Evolutionary conservation across 2,329 filamentous ascomycete species (phyloP), one percentile per base, ranked within the genome.

Genomic region (Thelonectria olida): DNA sequence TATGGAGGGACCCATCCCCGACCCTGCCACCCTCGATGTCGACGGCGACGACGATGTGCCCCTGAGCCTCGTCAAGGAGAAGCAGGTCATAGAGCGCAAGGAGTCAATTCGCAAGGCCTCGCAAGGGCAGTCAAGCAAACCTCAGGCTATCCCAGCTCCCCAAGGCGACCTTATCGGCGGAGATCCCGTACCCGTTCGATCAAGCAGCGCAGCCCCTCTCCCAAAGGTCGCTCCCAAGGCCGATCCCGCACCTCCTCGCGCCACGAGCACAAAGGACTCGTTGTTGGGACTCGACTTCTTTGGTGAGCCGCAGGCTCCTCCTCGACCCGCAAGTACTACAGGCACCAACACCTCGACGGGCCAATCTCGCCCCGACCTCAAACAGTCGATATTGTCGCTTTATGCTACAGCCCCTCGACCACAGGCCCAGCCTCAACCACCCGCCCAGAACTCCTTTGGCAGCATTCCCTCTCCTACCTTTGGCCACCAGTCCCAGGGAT

Each of bases 1-100:
- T n/a, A 98, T 98, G 94, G 96, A 99, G 63, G 96, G 96, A 2
- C 89, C 89, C 5, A 95, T 96, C 75, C 96, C 96, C 5, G 93
- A 98, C 75, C 96, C 96, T n/a, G 85, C 92, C 3, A 92, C 91
- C 2, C 80, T 99, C 52, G 93, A 96, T 75, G 88, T 82, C 13
- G 92, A 93, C 15, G 93, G 89, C 54, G 95, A 97, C 72, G 93
- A 97, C 69, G 93, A 98, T 76, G 88, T 90, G 15, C 84, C 84
- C 5, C 74, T 85, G 64, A 88, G 84, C 72, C 75, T 89, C 42
- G 86, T 89, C 58, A 89, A 88, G 74, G 87, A 90, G 78, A 90
- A 90, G 76, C 86, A 89, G 73, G 84, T 80, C 27, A 82, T 90
- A 56, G 85, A 89, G 70, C 81, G 85, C 56, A 87, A 85, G 70